phyloP scores from a whole-genome alignment of 805 yeast genomes.

The Nakazawaea peltata region DNA sequence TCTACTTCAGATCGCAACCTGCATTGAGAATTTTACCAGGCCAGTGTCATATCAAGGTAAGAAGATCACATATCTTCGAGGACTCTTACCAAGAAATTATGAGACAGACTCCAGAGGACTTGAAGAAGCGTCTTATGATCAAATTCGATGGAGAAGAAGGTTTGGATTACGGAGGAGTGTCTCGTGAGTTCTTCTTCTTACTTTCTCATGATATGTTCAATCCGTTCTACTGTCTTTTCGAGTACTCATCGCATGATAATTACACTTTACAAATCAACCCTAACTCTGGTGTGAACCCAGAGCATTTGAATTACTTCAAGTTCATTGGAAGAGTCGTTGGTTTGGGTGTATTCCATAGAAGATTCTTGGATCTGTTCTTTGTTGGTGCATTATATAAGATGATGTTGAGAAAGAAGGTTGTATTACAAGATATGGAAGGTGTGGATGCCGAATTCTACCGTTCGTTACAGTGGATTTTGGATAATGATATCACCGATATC shows the following conservation, averaged over 20 bases:
- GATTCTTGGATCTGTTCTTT: slow-evolving; percentile 96
- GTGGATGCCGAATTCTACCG: slow-evolving; percentile 96
- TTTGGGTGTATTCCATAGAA: slow-evolving; percentile 94
- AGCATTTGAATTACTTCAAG: slow-evolving; percentile 95
- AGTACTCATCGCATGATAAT: slow-evolving; percentile 96
- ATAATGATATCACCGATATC: slow-evolving; percentile 85
- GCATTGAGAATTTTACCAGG: slow-evolving; percentile 96
- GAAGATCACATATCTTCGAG: slow-evolving; percentile 94
- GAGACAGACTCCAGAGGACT: slow-evolving; percentile 98
- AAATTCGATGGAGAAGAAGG: slow-evolving; percentile 99
- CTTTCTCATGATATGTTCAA: slow-evolving; percentile 98
- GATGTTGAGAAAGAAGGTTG: slow-evolving; percentile 94
- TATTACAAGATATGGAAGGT: slow-evolving; percentile 95
- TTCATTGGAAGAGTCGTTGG: slow-evolving; percentile 98
- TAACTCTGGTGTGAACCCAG: slow-evolving; percentile 94
- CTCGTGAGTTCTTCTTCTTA: slow-evolving; percentile 94
- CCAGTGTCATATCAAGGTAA: slow-evolving; percentile 95
- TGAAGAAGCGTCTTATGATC: slow-evolving; percentile 96
- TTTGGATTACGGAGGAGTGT: slow-evolving; percentile 98
- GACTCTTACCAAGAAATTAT: slow-evolving; percentile 97
- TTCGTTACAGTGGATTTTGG: slow-evolving; percentile 91
- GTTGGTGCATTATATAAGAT: slow-evolving; percentile 97
- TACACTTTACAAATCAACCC: slow-evolving; percentile 97
- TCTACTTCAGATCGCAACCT: slow-evolving; percentile 97
- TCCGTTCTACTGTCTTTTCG: slow-evolving; percentile 95